phyloP scores from a whole-genome alignment of 2,329 filamentous ascomycete genomes.

The Colletotrichum sp. region DNA sequence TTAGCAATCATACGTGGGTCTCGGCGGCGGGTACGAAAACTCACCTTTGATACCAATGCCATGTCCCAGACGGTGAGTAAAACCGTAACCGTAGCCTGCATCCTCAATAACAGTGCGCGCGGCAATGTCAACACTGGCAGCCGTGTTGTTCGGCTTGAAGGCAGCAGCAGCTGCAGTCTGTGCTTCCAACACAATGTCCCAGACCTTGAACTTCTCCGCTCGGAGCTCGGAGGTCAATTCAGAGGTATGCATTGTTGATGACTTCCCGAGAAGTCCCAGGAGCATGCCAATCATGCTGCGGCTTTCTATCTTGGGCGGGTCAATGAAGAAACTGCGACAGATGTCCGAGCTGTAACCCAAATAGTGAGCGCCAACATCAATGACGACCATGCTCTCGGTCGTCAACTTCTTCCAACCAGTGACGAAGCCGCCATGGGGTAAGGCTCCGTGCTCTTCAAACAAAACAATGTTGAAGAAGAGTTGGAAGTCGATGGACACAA shows the following conservation, averaged over 20 bases:
- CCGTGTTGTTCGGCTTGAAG: slow-evolving; percentile 56
- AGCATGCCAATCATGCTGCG: not conserved
- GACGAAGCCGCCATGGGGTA: slow-evolving; percentile 59
- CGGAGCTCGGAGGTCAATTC: slow-evolving; percentile 26
- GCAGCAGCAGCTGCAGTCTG: slow-evolving; percentile 59
- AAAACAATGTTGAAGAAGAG: slow-evolving; percentile 70
- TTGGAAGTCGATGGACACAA: slow-evolving; percentile 58
- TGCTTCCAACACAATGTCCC: slow-evolving; percentile 66
- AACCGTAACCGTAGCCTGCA: slow-evolving; percentile 62
- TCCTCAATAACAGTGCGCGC: slow-evolving; percentile 61
- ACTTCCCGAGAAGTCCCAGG: not conserved
- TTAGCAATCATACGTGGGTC: not conserved
- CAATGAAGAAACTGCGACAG: slow-evolving; percentile 65
- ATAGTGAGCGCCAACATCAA: slow-evolving; percentile 67
- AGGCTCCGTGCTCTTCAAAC: slow-evolving; percentile 60
- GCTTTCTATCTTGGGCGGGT: slow-evolving; percentile 26
- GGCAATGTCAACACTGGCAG: slow-evolving; percentile 65
- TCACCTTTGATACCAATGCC: slow-evolving; percentile 65
- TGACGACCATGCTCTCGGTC: slow-evolving; percentile 62
- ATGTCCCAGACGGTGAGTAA: slow-evolving; percentile 68
- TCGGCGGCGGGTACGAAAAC: not conserved
- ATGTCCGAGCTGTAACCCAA: slow-evolving; percentile 69
- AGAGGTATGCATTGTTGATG: not conserved
- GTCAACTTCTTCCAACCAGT: slow-evolving; percentile 56
- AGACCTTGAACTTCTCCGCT: slow-evolving; percentile 60